Conservation (phyloP, 2,329 filamentous ascomycete genomes). For the Penicillium italicum region DNA sequence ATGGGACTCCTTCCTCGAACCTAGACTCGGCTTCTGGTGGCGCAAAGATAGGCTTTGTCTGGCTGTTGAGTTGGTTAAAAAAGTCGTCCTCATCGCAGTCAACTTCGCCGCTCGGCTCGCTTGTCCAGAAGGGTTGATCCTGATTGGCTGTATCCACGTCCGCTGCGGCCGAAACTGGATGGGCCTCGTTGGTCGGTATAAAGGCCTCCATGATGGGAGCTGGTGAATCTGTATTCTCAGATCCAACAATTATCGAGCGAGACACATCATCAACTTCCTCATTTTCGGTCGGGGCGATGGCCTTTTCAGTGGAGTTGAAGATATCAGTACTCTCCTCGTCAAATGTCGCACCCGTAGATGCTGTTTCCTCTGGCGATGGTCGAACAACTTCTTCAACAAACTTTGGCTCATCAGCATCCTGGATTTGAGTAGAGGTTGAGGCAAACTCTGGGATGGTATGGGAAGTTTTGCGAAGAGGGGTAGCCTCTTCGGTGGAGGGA, state of each 20-base stretch:
- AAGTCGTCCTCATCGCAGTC: slow-evolving; percentile 55
- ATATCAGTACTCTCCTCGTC: background rate
- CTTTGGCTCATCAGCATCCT: background rate
- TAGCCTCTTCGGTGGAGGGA: background rate
- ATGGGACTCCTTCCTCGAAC: slow-evolving; percentile 66
- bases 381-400: background rate
- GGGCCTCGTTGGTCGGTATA: background rate
- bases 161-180: slow-evolving; percentile 1
- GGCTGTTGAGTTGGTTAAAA: slow-evolving; percentile 52
- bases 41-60: slow-evolving; percentile 39
- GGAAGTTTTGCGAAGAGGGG: background rate
- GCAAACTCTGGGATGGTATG: background rate
- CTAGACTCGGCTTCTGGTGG: slow-evolving; percentile 52
- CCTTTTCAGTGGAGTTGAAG: background rate
- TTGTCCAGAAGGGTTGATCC: slow-evolving; percentile 44
- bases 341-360: background rate
- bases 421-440: background rate
- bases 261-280: background rate
- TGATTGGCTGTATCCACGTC: slow-evolving; percentile 13
- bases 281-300: slow-evolving; percentile 3
- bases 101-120: slow-evolving; percentile 47
- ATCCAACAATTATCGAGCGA: background rate
- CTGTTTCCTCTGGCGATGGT: background rate
- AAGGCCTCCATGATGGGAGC: background rate
- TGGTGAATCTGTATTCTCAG: background rate